Conservation (phyloP, 257 asterid species). For the Nyctanthes arbortristis region DNA sequence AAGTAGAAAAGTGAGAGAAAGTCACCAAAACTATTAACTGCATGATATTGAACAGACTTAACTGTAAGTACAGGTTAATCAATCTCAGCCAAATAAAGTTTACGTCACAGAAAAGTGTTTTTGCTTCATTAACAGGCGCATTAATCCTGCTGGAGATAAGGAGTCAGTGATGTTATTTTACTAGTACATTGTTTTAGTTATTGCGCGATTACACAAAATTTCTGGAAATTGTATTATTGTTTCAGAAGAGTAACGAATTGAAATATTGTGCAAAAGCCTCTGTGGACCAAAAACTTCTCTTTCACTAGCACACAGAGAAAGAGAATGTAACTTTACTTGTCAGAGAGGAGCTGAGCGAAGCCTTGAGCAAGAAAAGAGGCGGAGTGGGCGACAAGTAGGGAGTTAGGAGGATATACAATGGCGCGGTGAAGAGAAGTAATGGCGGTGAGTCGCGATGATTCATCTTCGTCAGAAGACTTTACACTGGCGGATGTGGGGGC, state of each 20-base stretch:
- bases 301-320: background rate
- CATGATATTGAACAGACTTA: background rate
- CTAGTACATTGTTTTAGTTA: background rate
- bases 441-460: slow-evolving; percentile 80
- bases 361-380: slow-evolving; percentile 92
- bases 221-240: slow-evolving; percentile 5
- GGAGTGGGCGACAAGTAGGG: slow-evolving; percentile 77
- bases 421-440: slow-evolving; percentile 82
- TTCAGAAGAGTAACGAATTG: too few species aligned
- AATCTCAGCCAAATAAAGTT: too few species aligned
- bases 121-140: background rate
- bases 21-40: slow-evolving; percentile 10
- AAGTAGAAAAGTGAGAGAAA: slow-evolving; percentile 23
- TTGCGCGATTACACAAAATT: background rate
- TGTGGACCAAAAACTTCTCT: background rate
- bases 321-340: slow-evolving; percentile 52
- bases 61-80: too few species aligned
- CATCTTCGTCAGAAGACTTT: slow-evolving; percentile 50
- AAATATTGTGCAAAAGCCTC: too few species aligned
- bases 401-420: slow-evolving; percentile 80
- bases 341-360: slow-evolving; percentile 74
- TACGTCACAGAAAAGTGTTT: too few species aligned
- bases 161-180: slow-evolving; percentile 10
- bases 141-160: background rate
- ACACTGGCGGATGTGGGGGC: slow-evolving; percentile 34